Evolutionary conservation across 192 early-diverging fungal species (phyloP).

Genomic region (Gorgonomyces haynaldii): DNA sequence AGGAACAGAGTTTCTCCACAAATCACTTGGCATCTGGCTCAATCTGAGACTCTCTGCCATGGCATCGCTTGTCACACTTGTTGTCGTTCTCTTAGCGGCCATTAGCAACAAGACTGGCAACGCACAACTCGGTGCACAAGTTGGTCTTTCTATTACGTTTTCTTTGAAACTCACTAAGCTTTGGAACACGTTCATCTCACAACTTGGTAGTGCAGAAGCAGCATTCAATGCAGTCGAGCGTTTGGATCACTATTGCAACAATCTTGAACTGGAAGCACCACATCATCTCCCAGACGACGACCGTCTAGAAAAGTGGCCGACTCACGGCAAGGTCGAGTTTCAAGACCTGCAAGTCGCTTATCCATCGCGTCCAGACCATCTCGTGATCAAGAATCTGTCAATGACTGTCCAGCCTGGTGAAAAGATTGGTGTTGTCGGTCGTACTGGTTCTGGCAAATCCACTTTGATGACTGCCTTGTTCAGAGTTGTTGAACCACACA

Average conservation of each 20-base stretch:
- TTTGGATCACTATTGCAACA: slow-evolving; percentile 21
- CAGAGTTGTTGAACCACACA: slow-evolving; percentile 52
- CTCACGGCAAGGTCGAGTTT: slow-evolving; percentile 6
- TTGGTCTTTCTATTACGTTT: no score
- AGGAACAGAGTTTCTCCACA: background rate
- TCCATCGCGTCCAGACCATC: slow-evolving; percentile 15
- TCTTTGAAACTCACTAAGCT: no score
- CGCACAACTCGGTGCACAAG: background rate
- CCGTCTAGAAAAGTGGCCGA: slow-evolving; percentile 10
- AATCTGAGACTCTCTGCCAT: slow-evolving; percentile 9
- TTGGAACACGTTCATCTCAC: no score
- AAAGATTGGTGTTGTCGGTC: slow-evolving; percentile 46
- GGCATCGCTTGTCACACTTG: slow-evolving; percentile 4
- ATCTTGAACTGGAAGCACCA: slow-evolving; percentile 10
- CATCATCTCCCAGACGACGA: no score
- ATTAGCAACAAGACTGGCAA: background rate
- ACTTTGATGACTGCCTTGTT: slow-evolving; percentile 55
- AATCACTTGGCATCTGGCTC: slow-evolving; percentile 9
- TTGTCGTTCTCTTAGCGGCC: background rate
- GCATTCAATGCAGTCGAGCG: slow-evolving; percentile 28
- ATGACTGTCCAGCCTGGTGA: slow-evolving; percentile 33
- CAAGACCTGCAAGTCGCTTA: slow-evolving; percentile 19
- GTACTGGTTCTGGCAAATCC: slow-evolving; percentile 64
- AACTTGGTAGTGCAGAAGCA: background rate
- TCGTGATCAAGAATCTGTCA: slow-evolving; percentile 20